Evolutionary conservation across 805 yeast genomes (phyloP).

Genomic region (Spathaspora boniae): DNA sequence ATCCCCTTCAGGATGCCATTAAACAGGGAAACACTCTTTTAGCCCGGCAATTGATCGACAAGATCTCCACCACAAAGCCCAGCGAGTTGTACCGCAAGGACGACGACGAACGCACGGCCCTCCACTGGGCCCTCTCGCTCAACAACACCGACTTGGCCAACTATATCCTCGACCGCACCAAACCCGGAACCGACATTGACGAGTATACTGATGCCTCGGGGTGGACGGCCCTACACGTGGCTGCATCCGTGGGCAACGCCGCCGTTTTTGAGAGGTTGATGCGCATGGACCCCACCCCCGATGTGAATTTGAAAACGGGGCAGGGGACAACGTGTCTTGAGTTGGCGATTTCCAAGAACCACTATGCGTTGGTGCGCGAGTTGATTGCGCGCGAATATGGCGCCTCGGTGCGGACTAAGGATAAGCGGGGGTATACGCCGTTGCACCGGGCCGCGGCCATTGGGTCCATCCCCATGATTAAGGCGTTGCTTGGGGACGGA

Average conservation of each 20-base stretch:
- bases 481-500: no score
- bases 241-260: conserved; percentile 67
- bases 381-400: conserved; percentile 52
- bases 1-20: conserved; percentile 58
- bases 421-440: conserved; percentile 61
- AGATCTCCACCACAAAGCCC: conserved; percentile 48
- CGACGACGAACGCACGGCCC: conserved; percentile 72
- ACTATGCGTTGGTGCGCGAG: conserved; percentile 48
- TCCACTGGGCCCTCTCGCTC: conserved; percentile 85
- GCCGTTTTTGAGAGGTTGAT: conserved; percentile 40
- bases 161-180: conserved; percentile 22
- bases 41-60: conserved; percentile 48
- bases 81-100: conserved; percentile 49
- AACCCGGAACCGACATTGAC: conserved; percentile 51
- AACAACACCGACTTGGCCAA: conserved; percentile 52
- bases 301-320: conserved; percentile 58
- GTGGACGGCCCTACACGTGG: conserved; percentile 87
- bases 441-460: conserved; percentile 80
- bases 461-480: conserved; percentile 60
- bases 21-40: conserved; percentile 53
- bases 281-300: conserved; percentile 45
- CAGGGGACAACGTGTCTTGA: conserved; percentile 75
- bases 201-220: conserved; percentile 70
- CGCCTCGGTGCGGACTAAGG: conserved; percentile 65
- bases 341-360: conserved; percentile 70